Conservation (phyloP, 2,329 filamentous ascomycete species). For the Fonsecaea multimorphosa region DNA sequence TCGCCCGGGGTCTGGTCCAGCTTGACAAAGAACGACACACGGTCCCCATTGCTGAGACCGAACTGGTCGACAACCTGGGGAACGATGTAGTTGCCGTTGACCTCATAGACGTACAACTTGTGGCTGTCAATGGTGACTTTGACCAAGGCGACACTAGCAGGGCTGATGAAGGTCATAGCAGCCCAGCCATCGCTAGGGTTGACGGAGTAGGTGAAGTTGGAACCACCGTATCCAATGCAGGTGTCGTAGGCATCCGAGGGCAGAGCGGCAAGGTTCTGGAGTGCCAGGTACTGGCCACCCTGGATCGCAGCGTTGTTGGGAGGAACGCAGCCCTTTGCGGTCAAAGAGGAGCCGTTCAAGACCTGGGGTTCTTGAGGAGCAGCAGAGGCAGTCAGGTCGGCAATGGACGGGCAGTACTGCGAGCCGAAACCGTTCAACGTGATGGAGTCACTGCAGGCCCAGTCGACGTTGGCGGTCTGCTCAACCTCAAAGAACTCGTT, state of each 20-base stretch:
- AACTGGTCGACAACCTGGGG: conserved; percentile 48
- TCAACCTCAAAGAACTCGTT: conserved; percentile 48
- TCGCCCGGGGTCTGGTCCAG: conserved; percentile 47
- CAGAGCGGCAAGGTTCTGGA: conserved; percentile 49
- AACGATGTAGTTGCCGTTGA: conserved; percentile 52
- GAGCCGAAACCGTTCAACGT: conserved; percentile 68
- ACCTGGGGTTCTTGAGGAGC: conserved; percentile 43
- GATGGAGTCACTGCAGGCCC: conserved; percentile 65
- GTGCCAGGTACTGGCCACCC: conserved; percentile 43
- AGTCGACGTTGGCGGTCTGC: conserved; percentile 45
- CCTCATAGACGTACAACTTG: conserved; percentile 52
- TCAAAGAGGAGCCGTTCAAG: conserved; percentile 40
- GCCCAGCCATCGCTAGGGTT: conserved; percentile 45
- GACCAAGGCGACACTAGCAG: conserved; percentile 43
- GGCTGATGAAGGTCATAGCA: conserved; percentile 49
- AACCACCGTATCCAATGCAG: conserved; percentile 33
- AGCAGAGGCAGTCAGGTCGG: conserved; percentile 52
- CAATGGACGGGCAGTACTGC: conserved; percentile 58
- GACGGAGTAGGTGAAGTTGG: conserved; percentile 44
- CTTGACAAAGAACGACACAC: conserved; percentile 51
- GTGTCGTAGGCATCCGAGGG: conserved; percentile 54
- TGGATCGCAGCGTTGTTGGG: conserved; percentile 35
- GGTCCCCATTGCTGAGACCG: conserved; percentile 47
- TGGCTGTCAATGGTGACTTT: conserved; percentile 54
- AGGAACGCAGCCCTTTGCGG: conserved; percentile 47